Percentiles rank a stretch among this genome's conserved stretches.
These are phyloP conservation scores for Nitzschia sp. DNA, from an alignment of 108 stramenopile genomes.

Conservation along the genomic window DNA sequence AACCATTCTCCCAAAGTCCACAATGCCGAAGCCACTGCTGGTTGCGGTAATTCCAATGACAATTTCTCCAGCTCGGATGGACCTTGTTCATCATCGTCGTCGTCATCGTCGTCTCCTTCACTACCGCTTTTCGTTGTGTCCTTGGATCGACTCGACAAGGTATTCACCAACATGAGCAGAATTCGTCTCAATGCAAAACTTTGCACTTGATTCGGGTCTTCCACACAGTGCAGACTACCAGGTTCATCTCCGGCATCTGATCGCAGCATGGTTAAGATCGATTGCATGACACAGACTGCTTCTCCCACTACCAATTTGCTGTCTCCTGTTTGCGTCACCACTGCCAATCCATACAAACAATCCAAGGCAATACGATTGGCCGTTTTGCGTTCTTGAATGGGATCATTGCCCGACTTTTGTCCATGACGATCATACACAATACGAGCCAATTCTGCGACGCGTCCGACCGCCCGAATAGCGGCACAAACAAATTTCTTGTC, in stretches of 20 bases:
- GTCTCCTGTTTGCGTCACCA: slow-evolving; percentile 70
- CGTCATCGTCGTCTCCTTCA: slow-evolving; percentile 33
- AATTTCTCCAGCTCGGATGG: slow-evolving; percentile 31
- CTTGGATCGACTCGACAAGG: slow-evolving; percentile 35
- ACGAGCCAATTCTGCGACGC: slow-evolving; percentile 80
- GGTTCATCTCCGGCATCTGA: slow-evolving; percentile 28
- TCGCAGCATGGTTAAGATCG: slow-evolving; percentile 79
- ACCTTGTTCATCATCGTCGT: slow-evolving; percentile 46
- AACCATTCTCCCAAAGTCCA: slow-evolving; percentile 84
- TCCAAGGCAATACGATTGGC: slow-evolving; percentile 84
- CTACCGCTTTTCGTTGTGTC: not conserved
- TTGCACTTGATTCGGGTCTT: slow-evolving; percentile 73
- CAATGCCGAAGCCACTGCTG: slow-evolving; percentile 64
- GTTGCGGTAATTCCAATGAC: slow-evolving; percentile 52
- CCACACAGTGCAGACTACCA: slow-evolving; percentile 21
- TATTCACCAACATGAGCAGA: slow-evolving; percentile 67
- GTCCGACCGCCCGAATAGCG: slow-evolving; percentile 89
- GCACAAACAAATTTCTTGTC: slow-evolving; percentile 88
- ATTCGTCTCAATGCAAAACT: slow-evolving; percentile 58
- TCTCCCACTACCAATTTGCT: slow-evolving; percentile 87
- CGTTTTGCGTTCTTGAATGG: slow-evolving; percentile 36
- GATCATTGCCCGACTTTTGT: slow-evolving; percentile 32
- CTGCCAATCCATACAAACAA: slow-evolving; percentile 84
- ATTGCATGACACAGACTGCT: slow-evolving; percentile 86
- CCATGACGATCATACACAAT: slow-evolving; percentile 80